phyloP scores from a whole-genome alignment of 2,329 filamentous ascomycete species.

The Xylaria digitata region DNA sequence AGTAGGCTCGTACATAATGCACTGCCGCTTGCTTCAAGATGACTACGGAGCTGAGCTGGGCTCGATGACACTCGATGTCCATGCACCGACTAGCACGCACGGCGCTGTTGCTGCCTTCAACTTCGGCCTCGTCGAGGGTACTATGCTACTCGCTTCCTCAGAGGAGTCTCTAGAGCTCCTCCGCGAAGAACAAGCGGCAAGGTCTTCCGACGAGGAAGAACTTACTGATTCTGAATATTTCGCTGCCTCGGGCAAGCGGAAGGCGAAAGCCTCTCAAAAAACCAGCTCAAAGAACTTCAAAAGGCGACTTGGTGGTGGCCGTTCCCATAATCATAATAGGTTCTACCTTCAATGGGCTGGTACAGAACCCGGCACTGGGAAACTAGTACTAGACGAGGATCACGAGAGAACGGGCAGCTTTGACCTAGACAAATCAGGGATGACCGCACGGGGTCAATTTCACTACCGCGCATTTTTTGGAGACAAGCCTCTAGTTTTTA shows the following conservation, averaged over 20 bases:
- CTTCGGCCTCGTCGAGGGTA: slow-evolving; percentile 25
- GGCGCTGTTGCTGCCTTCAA: slow-evolving; percentile 26
- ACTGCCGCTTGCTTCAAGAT: slow-evolving; percentile 21
- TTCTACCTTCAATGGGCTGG: slow-evolving; percentile 34
- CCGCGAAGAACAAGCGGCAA: slow-evolving; percentile 20
- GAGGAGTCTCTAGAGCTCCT: slow-evolving; percentile 27
- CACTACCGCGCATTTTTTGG: background rate
- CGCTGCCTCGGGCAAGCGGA: slow-evolving; percentile 21
- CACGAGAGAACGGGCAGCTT: slow-evolving; percentile 25
- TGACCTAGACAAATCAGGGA: slow-evolving; percentile 29
- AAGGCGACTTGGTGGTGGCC: slow-evolving; percentile 20
- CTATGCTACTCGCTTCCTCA: slow-evolving; percentile 29
- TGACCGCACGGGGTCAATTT: slow-evolving; percentile 27
- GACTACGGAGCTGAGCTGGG: slow-evolving; percentile 13
- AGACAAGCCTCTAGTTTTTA: slow-evolving; percentile 19
- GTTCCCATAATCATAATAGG: background rate
- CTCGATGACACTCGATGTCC: slow-evolving; percentile 27
- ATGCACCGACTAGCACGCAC: slow-evolving; percentile 29
- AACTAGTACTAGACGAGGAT: slow-evolving; percentile 26
- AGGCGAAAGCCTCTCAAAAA: background rate
- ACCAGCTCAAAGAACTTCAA: slow-evolving; percentile 8
- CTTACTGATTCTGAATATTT: background rate
- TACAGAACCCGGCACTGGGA: background rate
- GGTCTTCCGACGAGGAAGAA: slow-evolving; percentile 19
- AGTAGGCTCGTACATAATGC: slow-evolving; percentile 30